Percentiles rank a stretch among this genome's conserved stretches.
Conservation (phyloP, 805 yeast species). For the Candida sphagnicola region DNA sequence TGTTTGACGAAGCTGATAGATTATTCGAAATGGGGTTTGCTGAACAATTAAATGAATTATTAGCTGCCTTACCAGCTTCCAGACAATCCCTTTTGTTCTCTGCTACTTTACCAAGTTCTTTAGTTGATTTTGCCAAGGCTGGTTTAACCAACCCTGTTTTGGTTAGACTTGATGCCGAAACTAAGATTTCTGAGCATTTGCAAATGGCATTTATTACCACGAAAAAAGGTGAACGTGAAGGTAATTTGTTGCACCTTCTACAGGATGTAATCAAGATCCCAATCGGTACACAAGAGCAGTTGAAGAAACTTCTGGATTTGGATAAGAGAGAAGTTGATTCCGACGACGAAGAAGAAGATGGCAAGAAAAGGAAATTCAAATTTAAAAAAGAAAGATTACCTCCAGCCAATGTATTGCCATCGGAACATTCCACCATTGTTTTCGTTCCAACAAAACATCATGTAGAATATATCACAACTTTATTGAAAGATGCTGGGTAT, state of each 20-base stretch:
- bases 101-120: slow-evolving; percentile 88
- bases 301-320: slow-evolving; percentile 46
- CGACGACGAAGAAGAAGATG: slow-evolving; percentile 49
- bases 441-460: slow-evolving; percentile 98
- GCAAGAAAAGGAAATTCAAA: slow-evolving; percentile 34
- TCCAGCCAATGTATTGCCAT: slow-evolving; percentile 79
- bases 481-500: slow-evolving; percentile 76
- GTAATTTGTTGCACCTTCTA: slow-evolving; percentile 69
- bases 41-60: slow-evolving; percentile 84
- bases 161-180: slow-evolving; percentile 89
- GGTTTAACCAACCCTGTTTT: slow-evolving; percentile 90
- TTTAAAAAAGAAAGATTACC: slow-evolving; percentile 59
- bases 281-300: slow-evolving; percentile 66
- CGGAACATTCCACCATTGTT: slow-evolving; percentile 81
- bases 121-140: slow-evolving; percentile 96
- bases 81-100: slow-evolving; percentile 90
- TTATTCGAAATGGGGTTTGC: slow-evolving; percentile 95
- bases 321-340: slow-evolving; percentile 48
- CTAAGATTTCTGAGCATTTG: slow-evolving; percentile 83
- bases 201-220: slow-evolving; percentile 85
- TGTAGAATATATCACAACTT: slow-evolving; percentile 79
- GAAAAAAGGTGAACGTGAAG: slow-evolving; percentile 85
- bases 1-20: slow-evolving; percentile 97
- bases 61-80: slow-evolving; percentile 74
- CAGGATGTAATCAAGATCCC: slow-evolving; percentile 87